Conservation (phyloP, 164 flowering plant genomes). For the Sextonia rubra region DNA sequence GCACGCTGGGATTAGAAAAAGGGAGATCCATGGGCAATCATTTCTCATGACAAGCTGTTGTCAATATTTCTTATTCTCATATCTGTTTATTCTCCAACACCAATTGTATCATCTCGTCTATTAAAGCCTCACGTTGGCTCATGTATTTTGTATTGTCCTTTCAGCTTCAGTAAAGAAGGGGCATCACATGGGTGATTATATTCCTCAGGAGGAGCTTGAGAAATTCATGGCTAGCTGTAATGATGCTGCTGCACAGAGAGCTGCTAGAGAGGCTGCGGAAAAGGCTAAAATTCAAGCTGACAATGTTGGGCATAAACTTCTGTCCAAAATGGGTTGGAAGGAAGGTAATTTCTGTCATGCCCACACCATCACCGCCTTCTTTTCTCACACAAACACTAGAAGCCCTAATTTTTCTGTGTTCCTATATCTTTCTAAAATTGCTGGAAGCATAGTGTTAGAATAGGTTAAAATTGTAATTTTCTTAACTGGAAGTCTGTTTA, state of each 20-base stretch:
- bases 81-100: too few species aligned
- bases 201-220: constrained; percentile 83
- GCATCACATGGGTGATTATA: constrained; percentile 97
- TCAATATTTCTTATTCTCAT: too few species aligned
- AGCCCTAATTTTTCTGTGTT: too few species aligned
- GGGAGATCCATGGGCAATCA: neutral
- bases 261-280: constrained; percentile 64
- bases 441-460: too few species aligned
- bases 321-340: constrained; percentile 99
- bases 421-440: too few species aligned
- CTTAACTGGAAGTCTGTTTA: too few species aligned
- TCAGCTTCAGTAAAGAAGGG: constrained; percentile 53
- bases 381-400: neutral
- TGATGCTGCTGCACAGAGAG: constrained; percentile 65
- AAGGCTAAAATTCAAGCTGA: constrained; percentile 78
- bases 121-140: neutral
- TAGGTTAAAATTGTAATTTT: too few species aligned
- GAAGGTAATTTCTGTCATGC: constrained; percentile 55
- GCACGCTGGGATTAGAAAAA: neutral
- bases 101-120: too few species aligned
- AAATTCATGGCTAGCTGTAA: constrained; percentile 75
- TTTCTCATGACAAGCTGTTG: neutral
- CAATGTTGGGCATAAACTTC: constrained; percentile 48
- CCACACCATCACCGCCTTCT: neutral
- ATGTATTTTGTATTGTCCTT: neutral